Base-by-base conservation (phyloP, 805 yeast species). In the Lipomyces oligophaga region DNA sequence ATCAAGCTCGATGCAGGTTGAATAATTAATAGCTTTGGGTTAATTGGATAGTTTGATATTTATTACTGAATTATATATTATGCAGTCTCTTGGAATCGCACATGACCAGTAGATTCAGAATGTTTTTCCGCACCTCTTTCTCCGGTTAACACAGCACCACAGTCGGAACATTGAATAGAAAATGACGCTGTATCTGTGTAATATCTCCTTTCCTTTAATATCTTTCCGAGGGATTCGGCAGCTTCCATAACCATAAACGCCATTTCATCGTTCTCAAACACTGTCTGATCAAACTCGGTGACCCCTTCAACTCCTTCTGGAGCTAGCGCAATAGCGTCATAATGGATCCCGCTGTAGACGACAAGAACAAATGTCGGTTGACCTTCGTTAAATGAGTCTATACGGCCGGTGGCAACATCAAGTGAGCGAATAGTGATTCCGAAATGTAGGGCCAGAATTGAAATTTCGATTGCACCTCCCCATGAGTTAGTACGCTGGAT, bases 401-500 rank as follows among this genome's bases (percentile, higher is more conserved):
- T 62, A 21, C 78, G 68, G 4, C 77, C 77, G 48, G 78, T 78
- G 55, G 78, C 81, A 20, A 84, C 77, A 58, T 84, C 93, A 24
- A 81, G 61, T 8, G 86, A 78, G 43, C 73, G 68, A 34, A 84
- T 78, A 2, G 75, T 69, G 4, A 81, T 63, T 4, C 69, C 67
- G 33, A 81, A 69, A 51, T 72, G 70, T 27, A 72, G 68, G 1
- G 85, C 72, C 24, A 84, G 60, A 5, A 84, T 80, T 6, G 79
- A 77, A 37, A 83, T 64, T 60, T 84, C 94, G 38, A 84, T 83
- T 2, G 86, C 90, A 5, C 94, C 94, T 25, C 94, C 94, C 94
- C 93, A 84, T 15, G 83, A 73, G 28, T 72, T 78, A 16, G 72
- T 73, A 45, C 72, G 66, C 37, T 60, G 54, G 19, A 84, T 84